Conservation (phyloP, 1,284 basidiomycete genomes). For the Amylostereum areolatum region DNA sequence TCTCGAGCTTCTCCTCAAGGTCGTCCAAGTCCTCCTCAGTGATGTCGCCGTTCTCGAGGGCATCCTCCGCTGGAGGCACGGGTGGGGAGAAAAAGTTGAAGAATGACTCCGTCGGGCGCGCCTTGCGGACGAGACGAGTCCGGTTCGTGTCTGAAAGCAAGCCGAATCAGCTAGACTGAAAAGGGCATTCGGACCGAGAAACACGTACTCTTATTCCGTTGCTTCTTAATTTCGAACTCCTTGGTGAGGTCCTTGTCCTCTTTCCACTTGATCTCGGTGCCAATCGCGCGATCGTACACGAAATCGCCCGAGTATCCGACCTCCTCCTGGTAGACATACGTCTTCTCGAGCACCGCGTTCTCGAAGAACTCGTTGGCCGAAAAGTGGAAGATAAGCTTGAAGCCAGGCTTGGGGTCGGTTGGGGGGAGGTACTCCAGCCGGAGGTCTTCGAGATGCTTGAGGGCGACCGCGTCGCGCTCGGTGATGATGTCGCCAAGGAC, state of each 20-base stretch:
- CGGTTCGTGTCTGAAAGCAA: conserved; percentile 77
- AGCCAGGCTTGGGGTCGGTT: conserved; percentile 78
- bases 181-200: conserved; percentile 5
- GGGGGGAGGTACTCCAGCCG: conserved; percentile 58
- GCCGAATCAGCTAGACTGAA: conserved; percentile 3
- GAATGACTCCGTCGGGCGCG: conserved; percentile 85
- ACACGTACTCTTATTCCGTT: conserved; percentile 90
- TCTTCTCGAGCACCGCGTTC: conserved; percentile 84
- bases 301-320: conserved; percentile 94
- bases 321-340: conserved; percentile 92
- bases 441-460: conserved; percentile 66
- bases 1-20: conserved; percentile 88
- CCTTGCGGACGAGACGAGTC: conserved; percentile 87
- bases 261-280: conserved; percentile 93
- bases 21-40: conserved; percentile 87
- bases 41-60: conserved; percentile 67
- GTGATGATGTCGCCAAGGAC: conserved; percentile 88
- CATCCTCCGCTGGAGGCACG: conserved; percentile 65
- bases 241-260: conserved; percentile 97
- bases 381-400: conserved; percentile 88
- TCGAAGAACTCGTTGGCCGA: conserved; percentile 84
- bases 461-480: conserved; percentile 81
- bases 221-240: conserved; percentile 98
- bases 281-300: conserved; percentile 90
- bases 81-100: conserved; percentile 97